These are phyloP conservation scores for Abrus pulchellus DNA, from an alignment of 306 rosid species.

Conservation along the genomic window DNA sequence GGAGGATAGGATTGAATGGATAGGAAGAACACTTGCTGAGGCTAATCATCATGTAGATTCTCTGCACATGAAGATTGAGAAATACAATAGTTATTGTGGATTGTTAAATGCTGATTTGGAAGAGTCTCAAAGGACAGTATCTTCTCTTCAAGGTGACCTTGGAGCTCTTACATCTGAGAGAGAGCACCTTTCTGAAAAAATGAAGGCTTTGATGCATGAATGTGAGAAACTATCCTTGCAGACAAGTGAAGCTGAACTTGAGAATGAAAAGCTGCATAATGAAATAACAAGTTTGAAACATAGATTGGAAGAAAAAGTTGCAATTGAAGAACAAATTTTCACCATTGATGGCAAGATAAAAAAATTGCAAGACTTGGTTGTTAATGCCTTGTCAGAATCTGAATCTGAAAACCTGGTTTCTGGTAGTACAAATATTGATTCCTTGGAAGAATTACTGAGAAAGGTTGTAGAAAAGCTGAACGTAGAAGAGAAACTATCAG, in stretches of 20 bases:
- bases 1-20: slow-evolving; percentile 86
- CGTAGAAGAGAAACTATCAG: slow-evolving; percentile 50
- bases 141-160: slow-evolving; percentile 70
- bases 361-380: slow-evolving; percentile 68
- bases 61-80: slow-evolving; percentile 77
- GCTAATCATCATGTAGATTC: slow-evolving; percentile 71
- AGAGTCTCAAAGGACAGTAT: slow-evolving; percentile 67
- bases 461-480: slow-evolving; percentile 58
- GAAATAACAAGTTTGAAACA: slow-evolving; percentile 68
- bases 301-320: slow-evolving; percentile 57
- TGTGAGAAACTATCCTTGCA: slow-evolving; percentile 60
- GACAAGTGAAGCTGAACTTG: slow-evolving; percentile 64
- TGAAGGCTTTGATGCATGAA: slow-evolving; percentile 61
- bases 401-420: slow-evolving; percentile 57
- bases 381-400: slow-evolving; percentile 67
- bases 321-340: slow-evolving; percentile 57
- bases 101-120: slow-evolving; percentile 80
- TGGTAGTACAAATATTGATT: slow-evolving; percentile 66
- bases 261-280: slow-evolving; percentile 66
- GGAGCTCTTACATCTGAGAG: slow-evolving; percentile 62
- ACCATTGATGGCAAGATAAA: slow-evolving; percentile 63
- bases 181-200: slow-evolving; percentile 68
- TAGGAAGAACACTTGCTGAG: slow-evolving; percentile 73
- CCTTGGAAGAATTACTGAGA: slow-evolving; percentile 71
- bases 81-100: slow-evolving; percentile 75